A percentile compares a stretch with the other conserved stretches of the same genome.
phyloP scores from a whole-genome alignment of 2,329 filamentous ascomycete genomes.

The Aspergillus cejpii region DNA sequence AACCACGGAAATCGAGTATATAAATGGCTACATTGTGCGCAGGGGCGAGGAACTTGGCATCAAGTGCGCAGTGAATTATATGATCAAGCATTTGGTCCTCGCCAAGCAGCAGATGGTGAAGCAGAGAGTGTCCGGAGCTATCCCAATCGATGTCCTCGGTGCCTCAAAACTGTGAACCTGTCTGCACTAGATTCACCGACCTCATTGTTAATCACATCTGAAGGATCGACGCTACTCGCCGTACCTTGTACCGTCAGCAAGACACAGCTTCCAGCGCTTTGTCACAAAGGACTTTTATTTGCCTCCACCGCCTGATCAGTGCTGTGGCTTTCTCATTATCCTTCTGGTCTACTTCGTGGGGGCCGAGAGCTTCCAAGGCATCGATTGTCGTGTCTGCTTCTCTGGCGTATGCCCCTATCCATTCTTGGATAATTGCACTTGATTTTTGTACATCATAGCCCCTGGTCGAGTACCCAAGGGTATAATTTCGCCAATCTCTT shows the following conservation, averaged over 20 bases:
- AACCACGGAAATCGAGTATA: slow-evolving; percentile 70
- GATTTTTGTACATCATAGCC: slow-evolving; percentile 28
- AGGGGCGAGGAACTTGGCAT: slow-evolving; percentile 67
- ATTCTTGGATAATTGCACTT: slow-evolving; percentile 29
- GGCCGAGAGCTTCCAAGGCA: slow-evolving; percentile 14
- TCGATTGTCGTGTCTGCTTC: slow-evolving; percentile 30
- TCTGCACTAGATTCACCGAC: neutral
- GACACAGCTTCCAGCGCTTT: slow-evolving; percentile 20
- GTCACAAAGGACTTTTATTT: slow-evolving; percentile 33
- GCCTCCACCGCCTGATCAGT: slow-evolving; percentile 35
- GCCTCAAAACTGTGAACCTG: slow-evolving; percentile 3
- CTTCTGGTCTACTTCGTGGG: slow-evolving; percentile 5
- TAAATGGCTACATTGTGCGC: slow-evolving; percentile 80
- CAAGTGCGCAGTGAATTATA: slow-evolving; percentile 63
- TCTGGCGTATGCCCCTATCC: slow-evolving; percentile 31
- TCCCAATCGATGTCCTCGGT: slow-evolving; percentile 26
- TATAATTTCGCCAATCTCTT: slow-evolving; percentile 36
- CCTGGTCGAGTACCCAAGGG: slow-evolving; percentile 32
- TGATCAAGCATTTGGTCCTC: slow-evolving; percentile 65
- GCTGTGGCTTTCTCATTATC: slow-evolving; percentile 21
- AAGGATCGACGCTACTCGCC: neutral
- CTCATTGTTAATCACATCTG: neutral
- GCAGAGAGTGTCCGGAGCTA: slow-evolving; percentile 24
- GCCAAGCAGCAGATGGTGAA: slow-evolving; percentile 53
- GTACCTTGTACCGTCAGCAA: slow-evolving; percentile 9